These are phyloP conservation scores for Candida lessepsii DNA, from an alignment of 805 yeast species.

Conservation along the genomic window DNA sequence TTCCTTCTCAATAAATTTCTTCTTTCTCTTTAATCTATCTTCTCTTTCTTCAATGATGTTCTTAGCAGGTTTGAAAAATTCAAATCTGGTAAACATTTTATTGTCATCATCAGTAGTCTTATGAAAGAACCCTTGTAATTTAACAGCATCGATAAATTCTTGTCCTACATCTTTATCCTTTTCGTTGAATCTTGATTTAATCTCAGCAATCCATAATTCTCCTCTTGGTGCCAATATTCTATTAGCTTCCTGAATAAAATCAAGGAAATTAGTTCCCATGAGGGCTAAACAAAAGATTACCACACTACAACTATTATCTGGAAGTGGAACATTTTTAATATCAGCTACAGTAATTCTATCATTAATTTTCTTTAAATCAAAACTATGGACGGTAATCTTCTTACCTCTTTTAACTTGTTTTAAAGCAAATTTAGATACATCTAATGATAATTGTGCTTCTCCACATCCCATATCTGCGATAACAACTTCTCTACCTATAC, in stretches of 20 bases:
- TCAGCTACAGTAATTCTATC: slow-evolving; percentile 95
- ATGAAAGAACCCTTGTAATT: slow-evolving; percentile 80
- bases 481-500: slow-evolving; percentile 60
- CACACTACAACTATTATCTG: slow-evolving; percentile 73
- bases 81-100: slow-evolving; percentile 93
- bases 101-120: slow-evolving; percentile 82
- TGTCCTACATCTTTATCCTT: slow-evolving; percentile 49
- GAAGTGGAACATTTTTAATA: slow-evolving; percentile 83
- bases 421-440: slow-evolving; percentile 53
- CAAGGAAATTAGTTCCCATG: slow-evolving; percentile 96
- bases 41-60: slow-evolving; percentile 63
- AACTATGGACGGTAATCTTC: slow-evolving; percentile 69
- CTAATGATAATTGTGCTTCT: slow-evolving; percentile 82
- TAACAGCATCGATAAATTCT: slow-evolving; percentile 79
- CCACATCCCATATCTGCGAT: slow-evolving; percentile 99
- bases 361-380: slow-evolving; percentile 88
- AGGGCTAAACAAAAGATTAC: slow-evolving; percentile 93
- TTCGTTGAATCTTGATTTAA: slow-evolving; percentile 86
- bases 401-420: slow-evolving; percentile 34
- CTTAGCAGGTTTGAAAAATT: slow-evolving; percentile 82
- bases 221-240: slow-evolving; percentile 87
- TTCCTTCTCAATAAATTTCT: slow-evolving; percentile 70
- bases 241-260: slow-evolving; percentile 86
- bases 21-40: slow-evolving; percentile 59
- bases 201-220: slow-evolving; percentile 96